Evolutionary conservation across 2,329 filamentous ascomycete genomes (phyloP), one percentile per base, ranked within the genome.

Genomic region (Ophiocordyceps sinensis): DNA sequence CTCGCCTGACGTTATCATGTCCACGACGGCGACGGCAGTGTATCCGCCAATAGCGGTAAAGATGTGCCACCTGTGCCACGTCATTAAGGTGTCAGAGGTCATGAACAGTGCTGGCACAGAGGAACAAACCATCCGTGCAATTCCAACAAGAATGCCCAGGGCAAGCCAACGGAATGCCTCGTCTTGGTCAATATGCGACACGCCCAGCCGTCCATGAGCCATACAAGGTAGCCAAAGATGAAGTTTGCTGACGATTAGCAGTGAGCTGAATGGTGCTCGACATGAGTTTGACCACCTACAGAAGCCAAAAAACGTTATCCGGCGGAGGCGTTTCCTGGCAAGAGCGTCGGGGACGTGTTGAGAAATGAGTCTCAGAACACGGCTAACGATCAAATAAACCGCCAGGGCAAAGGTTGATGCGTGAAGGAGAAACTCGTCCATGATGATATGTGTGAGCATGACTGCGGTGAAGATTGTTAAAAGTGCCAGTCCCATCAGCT

Each of bases 351-450:
- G 45, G 1, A 62, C 52, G 41, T 58, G 55, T 8, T 52, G 45
- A 1, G 56, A 47, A 36, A 65, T 62, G 1, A 63, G 44, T 23
- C 45, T 51, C 17, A 53, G 42, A 1, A 56, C 49, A 0, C 51
- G 49, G 1, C 48, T 52, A 4, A 53, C 59, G 32, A 65, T 63
- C 11, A 62, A 34, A 26, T 53, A 59, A 0, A 64, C 54, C 0
- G 51, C 53, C 2, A 60, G 5, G 0, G 56, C 62, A 45, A 65
- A 65, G 0, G 53, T 46, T 0, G 51, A 49, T 0, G 61, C 62
- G 37, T 65, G 62, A 1, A 65, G 50, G 0, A 65, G 34, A 23
- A 65, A 65, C 39, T 65, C 62, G 26, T 65, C 61, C 60, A 65
- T 59, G 13, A 58, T 55, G 54, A 65, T 64, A 30, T 65, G 62